Conservation (phyloP, 371 early-diverging fungal species). For the Furculomyces boomerangus region DNA sequence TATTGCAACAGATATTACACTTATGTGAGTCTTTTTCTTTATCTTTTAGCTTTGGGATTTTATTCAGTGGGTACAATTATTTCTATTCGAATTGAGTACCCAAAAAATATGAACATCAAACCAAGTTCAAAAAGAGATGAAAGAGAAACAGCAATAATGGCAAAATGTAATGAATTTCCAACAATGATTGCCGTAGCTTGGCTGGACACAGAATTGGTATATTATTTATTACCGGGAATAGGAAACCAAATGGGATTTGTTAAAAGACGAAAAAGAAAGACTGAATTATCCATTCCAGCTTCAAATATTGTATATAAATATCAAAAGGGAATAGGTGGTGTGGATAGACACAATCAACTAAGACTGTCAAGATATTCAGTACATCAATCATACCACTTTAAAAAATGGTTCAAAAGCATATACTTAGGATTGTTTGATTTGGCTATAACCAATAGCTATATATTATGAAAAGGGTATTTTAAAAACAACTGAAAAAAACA, state of each 20-base stretch:
- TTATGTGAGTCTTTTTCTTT: neutral
- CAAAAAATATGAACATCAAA: neutral
- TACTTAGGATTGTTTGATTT: neutral
- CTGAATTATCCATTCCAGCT: neutral
- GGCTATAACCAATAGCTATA: no score
- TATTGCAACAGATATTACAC: neutral
- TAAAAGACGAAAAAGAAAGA: neutral
- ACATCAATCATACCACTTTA: neutral
- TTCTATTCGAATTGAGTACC: neutral
- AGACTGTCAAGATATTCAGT: neutral
- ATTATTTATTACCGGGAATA: neutral
- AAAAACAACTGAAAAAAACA: no score
- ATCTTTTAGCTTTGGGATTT: neutral
- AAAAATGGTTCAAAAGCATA: neutral
- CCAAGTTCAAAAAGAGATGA: neutral
- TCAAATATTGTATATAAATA: neutral
- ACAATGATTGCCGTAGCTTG: neutral
- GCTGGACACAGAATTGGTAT: neutral
- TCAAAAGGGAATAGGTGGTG: neutral
- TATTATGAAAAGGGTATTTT: no score
- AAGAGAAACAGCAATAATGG: neutral
- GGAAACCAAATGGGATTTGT: neutral
- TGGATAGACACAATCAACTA: neutral
- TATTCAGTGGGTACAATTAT: neutral
- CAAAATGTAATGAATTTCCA: neutral